Evolutionary conservation across 2,329 filamentous ascomycete species (phyloP).

Genomic region (Trichoderma sp.): DNA sequence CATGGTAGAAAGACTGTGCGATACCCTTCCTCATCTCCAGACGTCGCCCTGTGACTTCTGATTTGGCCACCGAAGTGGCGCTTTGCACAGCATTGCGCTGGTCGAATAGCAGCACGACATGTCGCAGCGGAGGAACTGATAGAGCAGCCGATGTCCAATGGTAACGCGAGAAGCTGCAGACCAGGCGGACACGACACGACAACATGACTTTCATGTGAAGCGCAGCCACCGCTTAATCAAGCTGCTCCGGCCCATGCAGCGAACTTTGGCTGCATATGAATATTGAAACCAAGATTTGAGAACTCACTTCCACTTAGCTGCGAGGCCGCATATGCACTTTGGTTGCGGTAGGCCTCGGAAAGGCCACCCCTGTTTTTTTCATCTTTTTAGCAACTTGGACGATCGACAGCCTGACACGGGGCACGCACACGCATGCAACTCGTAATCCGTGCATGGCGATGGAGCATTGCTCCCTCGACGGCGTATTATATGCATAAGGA

Average conservation of each 20-base stretch:
- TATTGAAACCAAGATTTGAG: neutral
- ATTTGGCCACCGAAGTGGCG: conserved; percentile 11
- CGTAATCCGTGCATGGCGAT: conserved; percentile 2
- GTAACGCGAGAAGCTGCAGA: neutral
- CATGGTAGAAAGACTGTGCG: neutral
- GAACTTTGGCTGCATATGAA: conserved; percentile 12
- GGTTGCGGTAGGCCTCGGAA: neutral
- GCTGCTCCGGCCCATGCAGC: neutral
- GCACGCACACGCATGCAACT: conserved; percentile 12
- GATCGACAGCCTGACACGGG: conserved; percentile 17
- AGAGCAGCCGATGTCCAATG: neutral
- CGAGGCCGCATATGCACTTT: conserved; percentile 8
- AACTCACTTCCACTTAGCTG: neutral
- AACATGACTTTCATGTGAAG: conserved; percentile 9
- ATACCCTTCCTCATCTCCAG: neutral
- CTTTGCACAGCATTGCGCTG: conserved; percentile 15
- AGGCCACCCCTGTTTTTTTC: neutral
- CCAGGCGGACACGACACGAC: conserved; percentile 12
- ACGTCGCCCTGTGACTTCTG: neutral
- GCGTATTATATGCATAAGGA: neutral
- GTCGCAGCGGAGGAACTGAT: conserved; percentile 18
- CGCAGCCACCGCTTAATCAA: conserved; percentile 7
- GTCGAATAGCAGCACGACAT: conserved; percentile 18
- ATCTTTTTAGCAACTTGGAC: conserved; percentile 10
- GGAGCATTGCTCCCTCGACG: neutral